Conservation (phyloP, 106 monocot genomes). For the Vanilla planifolia region DNA sequence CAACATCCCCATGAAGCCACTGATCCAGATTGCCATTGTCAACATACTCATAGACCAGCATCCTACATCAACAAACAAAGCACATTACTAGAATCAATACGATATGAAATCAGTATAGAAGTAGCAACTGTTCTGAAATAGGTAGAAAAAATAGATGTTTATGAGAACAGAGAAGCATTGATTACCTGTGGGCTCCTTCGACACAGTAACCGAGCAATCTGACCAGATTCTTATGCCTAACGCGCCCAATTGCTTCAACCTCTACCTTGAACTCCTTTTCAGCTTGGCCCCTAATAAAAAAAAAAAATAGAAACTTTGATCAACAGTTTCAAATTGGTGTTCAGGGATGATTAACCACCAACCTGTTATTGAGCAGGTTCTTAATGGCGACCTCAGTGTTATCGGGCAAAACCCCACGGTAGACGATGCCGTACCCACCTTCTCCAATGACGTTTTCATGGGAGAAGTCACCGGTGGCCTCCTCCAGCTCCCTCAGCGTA, state of each 20-base stretch:
- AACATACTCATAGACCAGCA: slow-evolving; percentile 50
- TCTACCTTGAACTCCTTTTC: slow-evolving; percentile 40
- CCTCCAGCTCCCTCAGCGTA: slow-evolving; percentile 45
- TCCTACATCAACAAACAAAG: slow-evolving; percentile 12
- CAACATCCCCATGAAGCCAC: slow-evolving; percentile 38
- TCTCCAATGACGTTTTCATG: slow-evolving; percentile 55
- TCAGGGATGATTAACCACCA: slow-evolving; percentile 12
- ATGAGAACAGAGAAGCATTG: background rate
- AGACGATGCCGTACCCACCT: slow-evolving; percentile 60
- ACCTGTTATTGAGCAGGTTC: slow-evolving; percentile 59
- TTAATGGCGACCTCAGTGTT: slow-evolving; percentile 36
- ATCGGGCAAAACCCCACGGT: slow-evolving; percentile 34
- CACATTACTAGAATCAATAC: background rate
- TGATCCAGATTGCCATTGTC: slow-evolving; percentile 39
- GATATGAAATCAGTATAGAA: background rate
- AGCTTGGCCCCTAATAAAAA: slow-evolving; percentile 23
- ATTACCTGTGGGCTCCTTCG: slow-evolving; percentile 29
- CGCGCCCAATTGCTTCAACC: slow-evolving; percentile 34
- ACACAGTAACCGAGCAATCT: slow-evolving; percentile 36
- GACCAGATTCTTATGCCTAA: slow-evolving; percentile 38
- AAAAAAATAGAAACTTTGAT: background rate
- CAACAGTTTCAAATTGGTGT: background rate
- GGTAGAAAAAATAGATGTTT: background rate
- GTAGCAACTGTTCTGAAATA: background rate
- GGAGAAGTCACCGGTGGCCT: slow-evolving; percentile 34